These are phyloP conservation scores for Rhizopogon rudus DNA, from an alignment of 768 basidiomycete genomes.

Conservation along the genomic window DNA sequence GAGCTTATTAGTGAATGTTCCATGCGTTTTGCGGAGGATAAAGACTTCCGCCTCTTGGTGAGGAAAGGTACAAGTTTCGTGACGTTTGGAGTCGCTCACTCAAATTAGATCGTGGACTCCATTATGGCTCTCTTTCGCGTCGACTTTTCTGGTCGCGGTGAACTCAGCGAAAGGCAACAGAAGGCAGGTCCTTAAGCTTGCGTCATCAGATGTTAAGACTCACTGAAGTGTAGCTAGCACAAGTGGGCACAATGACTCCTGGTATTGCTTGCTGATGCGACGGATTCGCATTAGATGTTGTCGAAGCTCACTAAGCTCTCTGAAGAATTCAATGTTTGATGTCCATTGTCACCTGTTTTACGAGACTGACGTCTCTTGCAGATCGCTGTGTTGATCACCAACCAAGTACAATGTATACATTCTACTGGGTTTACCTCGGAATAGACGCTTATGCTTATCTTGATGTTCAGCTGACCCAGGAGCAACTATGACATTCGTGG, in stretches of 20 bases:
- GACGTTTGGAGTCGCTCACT: conserved; percentile 4
- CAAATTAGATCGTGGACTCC: conserved; percentile 79
- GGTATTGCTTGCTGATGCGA: neutral
- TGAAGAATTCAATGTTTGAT: conserved; percentile 81
- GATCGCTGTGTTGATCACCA: conserved; percentile 85
- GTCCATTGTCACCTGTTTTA: neutral
- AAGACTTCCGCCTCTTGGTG: conserved; percentile 72
- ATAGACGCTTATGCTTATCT: neutral
- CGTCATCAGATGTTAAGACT: conserved; percentile 4
- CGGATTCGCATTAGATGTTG: conserved; percentile 56
- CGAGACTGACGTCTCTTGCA: conserved; percentile 24
- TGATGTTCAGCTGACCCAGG: conserved; percentile 76
- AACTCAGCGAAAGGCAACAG: conserved; percentile 91
- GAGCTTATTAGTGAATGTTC: conserved; percentile 90
- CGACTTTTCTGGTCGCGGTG: conserved; percentile 91
- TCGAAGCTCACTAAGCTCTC: conserved; percentile 87
- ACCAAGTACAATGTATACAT: conserved; percentile 81
- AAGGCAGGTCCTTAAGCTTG: conserved; percentile 43
- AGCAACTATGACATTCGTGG: conserved; percentile 92
- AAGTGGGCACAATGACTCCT: conserved; percentile 39
- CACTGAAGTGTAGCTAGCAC: conserved; percentile 58
- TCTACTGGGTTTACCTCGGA: neutral
- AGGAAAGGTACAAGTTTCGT: neutral
- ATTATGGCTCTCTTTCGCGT: conserved; percentile 97
- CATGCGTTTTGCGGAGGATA: conserved; percentile 84